Evolutionary conservation across 805 yeast genomes (phyloP).

Genomic region (Suhomyces faveliae): DNA sequence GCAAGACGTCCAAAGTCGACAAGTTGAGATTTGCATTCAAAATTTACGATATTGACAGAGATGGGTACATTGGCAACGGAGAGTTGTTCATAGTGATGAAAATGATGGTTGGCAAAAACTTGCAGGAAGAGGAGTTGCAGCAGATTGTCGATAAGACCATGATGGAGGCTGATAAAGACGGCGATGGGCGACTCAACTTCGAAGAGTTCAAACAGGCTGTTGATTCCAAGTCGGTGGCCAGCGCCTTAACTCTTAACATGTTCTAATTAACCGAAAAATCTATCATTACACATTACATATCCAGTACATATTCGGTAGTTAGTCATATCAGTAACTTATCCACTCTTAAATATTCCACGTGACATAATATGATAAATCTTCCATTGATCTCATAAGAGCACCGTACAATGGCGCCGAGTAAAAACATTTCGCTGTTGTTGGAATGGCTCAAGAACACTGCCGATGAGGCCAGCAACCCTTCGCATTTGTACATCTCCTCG

Average conservation of each 20-base stretch:
- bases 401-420: constrained; percentile 3
- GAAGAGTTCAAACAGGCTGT: constrained; percentile 79
- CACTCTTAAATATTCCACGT: not conserved
- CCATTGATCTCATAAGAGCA: not conserved
- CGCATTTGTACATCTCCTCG: constrained; percentile 33
- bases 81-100: constrained; percentile 88
- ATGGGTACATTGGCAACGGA: constrained; percentile 93
- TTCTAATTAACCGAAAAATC: constrained; percentile 34
- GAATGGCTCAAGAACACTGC: constrained; percentile 30
- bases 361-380: not conserved
- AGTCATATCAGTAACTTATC: no score
- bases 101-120: constrained; percentile 94
- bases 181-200: constrained; percentile 82
- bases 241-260: constrained; percentile 53
- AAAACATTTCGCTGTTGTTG: constrained; percentile 17
- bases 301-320: no score
- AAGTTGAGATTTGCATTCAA: constrained; percentile 87
- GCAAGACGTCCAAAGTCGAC: constrained; percentile 76
- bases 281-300: no score
- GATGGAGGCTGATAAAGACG: constrained; percentile 85
- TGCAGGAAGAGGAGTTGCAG: constrained; percentile 84
- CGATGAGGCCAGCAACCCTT: constrained; percentile 20
- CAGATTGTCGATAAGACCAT: constrained; percentile 97
- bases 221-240: constrained; percentile 57
- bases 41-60: constrained; percentile 93